These are phyloP conservation scores for Plectosphaerella cucumerina DNA, from an alignment of 2,329 filamentous ascomycete genomes.

Conservation along the genomic window DNA sequence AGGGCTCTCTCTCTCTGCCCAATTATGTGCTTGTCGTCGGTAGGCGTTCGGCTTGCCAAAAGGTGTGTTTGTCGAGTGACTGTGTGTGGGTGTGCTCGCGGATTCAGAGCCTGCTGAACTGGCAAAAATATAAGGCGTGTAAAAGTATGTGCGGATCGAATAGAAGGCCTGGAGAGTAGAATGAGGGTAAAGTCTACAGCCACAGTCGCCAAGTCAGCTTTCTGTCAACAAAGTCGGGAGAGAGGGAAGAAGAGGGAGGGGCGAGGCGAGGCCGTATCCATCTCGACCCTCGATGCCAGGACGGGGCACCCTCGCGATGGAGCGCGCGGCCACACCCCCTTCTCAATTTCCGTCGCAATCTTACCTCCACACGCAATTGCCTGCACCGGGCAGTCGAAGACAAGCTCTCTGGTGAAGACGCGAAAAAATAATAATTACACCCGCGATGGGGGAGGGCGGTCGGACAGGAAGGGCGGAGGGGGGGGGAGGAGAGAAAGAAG, in stretches of 20 bases:
- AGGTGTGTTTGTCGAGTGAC: background rate
- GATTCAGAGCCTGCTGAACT: conserved; percentile 55
- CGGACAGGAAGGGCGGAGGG: conserved; percentile 6
- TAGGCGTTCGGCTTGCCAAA: too few relatives aligned
- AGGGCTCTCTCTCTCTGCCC: conserved; percentile 11
- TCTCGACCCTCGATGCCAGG: too few relatives aligned
- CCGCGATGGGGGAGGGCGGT: background rate
- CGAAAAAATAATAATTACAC: background rate
- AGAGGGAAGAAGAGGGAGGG: conserved; percentile 13
- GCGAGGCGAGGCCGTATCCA: conserved; percentile 8
- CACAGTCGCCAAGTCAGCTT: background rate
- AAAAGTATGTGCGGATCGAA: background rate
- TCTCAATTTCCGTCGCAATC: background rate
- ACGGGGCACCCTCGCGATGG: too few relatives aligned
- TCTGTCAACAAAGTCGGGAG: too few relatives aligned
- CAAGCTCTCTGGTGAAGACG: background rate
- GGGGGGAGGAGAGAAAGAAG: conserved; percentile 6
- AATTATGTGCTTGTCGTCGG: conserved; percentile 10
- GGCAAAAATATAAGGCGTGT: conserved; percentile 19
- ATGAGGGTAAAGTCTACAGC: background rate
- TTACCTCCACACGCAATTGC: conserved; percentile 12
- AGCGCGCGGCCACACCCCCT: background rate
- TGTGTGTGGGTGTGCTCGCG: conserved; percentile 2
- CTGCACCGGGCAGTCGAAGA: conserved; percentile 11
- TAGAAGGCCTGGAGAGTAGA: background rate